A percentile compares a stretch with the other conserved stretches of the same genome.
Evolutionary conservation across 2,329 filamentous ascomycete species (phyloP).

Genomic region (Exophiala dermatitidis): DNA sequence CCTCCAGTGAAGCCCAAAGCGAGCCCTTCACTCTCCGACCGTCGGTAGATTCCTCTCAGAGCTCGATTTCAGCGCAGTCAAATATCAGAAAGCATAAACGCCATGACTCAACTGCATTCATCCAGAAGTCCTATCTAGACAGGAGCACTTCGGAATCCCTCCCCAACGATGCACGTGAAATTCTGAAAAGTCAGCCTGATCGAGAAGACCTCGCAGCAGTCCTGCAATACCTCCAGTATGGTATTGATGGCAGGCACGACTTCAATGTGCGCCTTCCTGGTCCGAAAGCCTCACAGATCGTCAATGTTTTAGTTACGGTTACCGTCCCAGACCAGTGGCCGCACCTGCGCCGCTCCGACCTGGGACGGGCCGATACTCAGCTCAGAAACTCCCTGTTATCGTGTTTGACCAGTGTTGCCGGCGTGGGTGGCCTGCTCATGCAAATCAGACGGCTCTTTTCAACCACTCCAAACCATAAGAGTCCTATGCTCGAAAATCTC

Average conservation of each 20-base stretch:
- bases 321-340: conserved; percentile 81
- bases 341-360: conserved; percentile 4
- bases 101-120: conserved; percentile 22
- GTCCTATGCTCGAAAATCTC: conserved; percentile 32
- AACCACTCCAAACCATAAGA: conserved; percentile 26
- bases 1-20: conserved; percentile 5
- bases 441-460: conserved; percentile 56
- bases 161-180: conserved; percentile 49
- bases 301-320: conserved; percentile 65
- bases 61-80: conserved; percentile 20
- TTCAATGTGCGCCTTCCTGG: conserved; percentile 54
- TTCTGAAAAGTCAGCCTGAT: conserved; percentile 56
- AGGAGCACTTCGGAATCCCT: conserved; percentile 18
- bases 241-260: conserved; percentile 26
- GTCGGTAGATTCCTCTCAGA: conserved; percentile 31
- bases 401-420: conserved; percentile 66
- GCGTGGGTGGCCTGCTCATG: conserved; percentile 68
- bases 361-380: conserved; percentile 23
- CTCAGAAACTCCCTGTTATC: conserved; percentile 46
- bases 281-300: conserved; percentile 64
- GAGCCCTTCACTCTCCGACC: conserved; percentile 14
- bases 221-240: conserved; percentile 47
- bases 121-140: conserved; percentile 24
- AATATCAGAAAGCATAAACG: conserved; percentile 13
- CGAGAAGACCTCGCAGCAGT: conserved; percentile 49